Percentiles rank a stretch among this genome's conserved stretches.
phyloP scores from a whole-genome alignment of 352 stramenopile genomes.

The Pythium monospermum region DNA sequence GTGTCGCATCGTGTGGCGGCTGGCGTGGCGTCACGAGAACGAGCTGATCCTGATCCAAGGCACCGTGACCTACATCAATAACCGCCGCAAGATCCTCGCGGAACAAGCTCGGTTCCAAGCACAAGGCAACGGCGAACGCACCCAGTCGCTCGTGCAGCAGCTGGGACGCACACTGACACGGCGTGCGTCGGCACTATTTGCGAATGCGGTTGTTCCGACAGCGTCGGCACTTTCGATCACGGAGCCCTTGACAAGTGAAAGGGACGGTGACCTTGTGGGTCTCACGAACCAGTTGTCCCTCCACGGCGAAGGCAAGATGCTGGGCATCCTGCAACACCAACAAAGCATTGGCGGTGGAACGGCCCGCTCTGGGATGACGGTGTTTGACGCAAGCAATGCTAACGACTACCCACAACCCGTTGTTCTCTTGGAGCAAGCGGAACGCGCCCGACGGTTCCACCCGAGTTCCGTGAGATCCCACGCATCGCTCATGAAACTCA shows the following conservation, averaged over 20 bases:
- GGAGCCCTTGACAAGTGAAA: too few relatives aligned
- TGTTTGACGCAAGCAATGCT: background rate
- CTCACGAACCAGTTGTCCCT: too few relatives aligned
- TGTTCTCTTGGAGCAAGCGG: too few relatives aligned
- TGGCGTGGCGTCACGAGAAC: slow-evolving; percentile 12
- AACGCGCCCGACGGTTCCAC: too few relatives aligned
- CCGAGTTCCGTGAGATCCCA: too few relatives aligned
- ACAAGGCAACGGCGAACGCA: background rate
- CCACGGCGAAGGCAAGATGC: background rate
- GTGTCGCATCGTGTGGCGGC: slow-evolving; percentile 17
- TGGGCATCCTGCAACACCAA: background rate
- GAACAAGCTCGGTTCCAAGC: slow-evolving; percentile 8
- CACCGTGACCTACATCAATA: slow-evolving; percentile 24
- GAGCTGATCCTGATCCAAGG: slow-evolving; percentile 24
- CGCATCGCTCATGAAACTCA: too few relatives aligned
- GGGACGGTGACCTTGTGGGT: too few relatives aligned
- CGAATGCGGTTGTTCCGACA: background rate
- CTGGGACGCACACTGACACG: background rate
- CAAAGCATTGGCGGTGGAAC: background rate
- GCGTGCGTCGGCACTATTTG: background rate
- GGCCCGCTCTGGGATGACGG: background rate
- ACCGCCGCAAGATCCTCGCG: slow-evolving; percentile 15
- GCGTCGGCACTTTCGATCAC: background rate
- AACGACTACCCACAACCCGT: too few relatives aligned
- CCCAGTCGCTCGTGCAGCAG: background rate